Evolutionary conservation across 73 alveolate genomes (phyloP).

Genomic region (Paramecium biaurelia): DNA sequence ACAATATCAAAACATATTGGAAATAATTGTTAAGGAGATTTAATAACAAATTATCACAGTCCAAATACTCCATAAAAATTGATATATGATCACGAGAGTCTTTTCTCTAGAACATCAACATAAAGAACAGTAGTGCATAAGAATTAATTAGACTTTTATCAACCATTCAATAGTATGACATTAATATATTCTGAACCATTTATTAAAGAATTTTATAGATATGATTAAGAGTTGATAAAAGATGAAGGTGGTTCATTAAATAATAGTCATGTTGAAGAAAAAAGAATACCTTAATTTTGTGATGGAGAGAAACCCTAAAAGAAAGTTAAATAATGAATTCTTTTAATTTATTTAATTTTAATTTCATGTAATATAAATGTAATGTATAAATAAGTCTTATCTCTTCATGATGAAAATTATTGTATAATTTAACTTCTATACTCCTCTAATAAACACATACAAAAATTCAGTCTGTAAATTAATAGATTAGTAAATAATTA

Average conservation of each 20-base stretch:
- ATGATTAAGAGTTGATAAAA: constrained; percentile 10
- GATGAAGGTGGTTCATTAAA: constrained; percentile 36
- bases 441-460: too few relatives aligned
- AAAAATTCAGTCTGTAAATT: too few relatives aligned
- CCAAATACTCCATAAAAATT: constrained; percentile 50
- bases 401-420: too few relatives aligned
- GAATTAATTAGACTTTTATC: neutral
- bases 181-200: neutral
- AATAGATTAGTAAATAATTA: too few relatives aligned
- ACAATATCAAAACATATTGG: neutral
- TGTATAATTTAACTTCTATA: too few relatives aligned
- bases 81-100: constrained; percentile 19
- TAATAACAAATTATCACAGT: neutral
- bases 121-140: neutral
- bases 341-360: neutral
- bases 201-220: neutral
- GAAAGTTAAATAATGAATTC: neutral
- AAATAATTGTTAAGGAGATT: neutral
- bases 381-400: too few relatives aligned
- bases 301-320: neutral
- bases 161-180: constrained; percentile 3
- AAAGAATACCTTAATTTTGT: neutral
- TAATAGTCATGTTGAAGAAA: neutral
- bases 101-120: neutral
- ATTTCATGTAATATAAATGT: neutral